Conservation (phyloP, 2,329 filamentous ascomycete genomes). For the Furcasterigmium sp. region DNA sequence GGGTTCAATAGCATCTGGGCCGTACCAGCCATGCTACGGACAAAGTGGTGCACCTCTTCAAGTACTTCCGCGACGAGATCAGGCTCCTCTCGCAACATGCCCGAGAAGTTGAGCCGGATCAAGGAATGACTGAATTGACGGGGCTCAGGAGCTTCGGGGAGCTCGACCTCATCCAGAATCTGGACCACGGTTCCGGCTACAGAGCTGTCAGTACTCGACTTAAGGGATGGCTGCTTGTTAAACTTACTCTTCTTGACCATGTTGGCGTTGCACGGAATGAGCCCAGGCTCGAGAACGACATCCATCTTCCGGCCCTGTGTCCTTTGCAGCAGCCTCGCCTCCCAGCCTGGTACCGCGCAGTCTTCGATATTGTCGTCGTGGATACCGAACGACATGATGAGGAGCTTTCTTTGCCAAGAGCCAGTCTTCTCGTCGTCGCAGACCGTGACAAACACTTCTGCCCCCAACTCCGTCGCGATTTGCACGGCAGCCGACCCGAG, state of each 20-base stretch:
- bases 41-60: slow-evolving; percentile 9
- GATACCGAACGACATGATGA: slow-evolving; percentile 27
- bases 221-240: no score
- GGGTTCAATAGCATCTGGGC: background rate
- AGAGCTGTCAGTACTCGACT: background rate
- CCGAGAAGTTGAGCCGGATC: slow-evolving; percentile 25
- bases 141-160: no score
- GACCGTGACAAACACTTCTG: slow-evolving; percentile 37
- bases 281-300: slow-evolving; percentile 21
- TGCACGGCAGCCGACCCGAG: slow-evolving; percentile 38
- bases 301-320: slow-evolving; percentile 20
- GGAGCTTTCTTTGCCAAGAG: slow-evolving; percentile 26
- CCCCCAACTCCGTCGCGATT: slow-evolving; percentile 29
- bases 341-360: slow-evolving; percentile 3
- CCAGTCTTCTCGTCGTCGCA: slow-evolving; percentile 18
- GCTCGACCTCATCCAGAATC: background rate
- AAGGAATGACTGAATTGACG: slow-evolving; percentile 13
- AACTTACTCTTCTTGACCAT: slow-evolving; percentile 1
- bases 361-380: slow-evolving; percentile 18
- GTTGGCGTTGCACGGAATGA: background rate
- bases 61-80: slow-evolving; percentile 24
- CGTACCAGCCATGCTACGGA: background rate
- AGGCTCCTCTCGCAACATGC: slow-evolving; percentile 24
- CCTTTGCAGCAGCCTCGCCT: slow-evolving; percentile 2
- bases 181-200: slow-evolving; percentile 1